Percentiles rank a stretch among this genome's conserved stretches.
Evolutionary conservation across 2,329 filamentous ascomycete genomes (phyloP).

Genomic region (Fusarium sublunatum): DNA sequence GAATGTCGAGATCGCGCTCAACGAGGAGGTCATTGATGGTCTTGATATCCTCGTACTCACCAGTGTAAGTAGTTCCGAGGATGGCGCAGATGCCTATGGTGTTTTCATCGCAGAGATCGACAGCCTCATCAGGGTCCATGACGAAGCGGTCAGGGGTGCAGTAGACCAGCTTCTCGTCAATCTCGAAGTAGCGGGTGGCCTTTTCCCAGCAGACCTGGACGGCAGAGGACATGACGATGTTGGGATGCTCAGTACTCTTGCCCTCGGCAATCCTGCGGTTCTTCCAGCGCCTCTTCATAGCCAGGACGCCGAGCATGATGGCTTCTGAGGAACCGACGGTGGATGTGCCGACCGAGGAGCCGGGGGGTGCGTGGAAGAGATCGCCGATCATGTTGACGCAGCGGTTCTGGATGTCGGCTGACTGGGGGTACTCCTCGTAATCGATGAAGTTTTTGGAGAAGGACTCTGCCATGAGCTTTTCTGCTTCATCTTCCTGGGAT

Average conservation of each 20-base stretch:
- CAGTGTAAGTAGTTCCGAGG: constrained; percentile 92
- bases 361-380: constrained; percentile 83
- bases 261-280: constrained; percentile 85
- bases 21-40: constrained; percentile 88
- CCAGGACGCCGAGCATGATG: constrained; percentile 83
- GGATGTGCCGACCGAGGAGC: constrained; percentile 83
- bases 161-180: constrained; percentile 86
- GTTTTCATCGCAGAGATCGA: constrained; percentile 72
- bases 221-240: constrained; percentile 94
- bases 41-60: constrained; percentile 95
- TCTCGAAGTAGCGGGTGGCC: constrained; percentile 87
- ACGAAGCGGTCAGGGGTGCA: constrained; percentile 71
- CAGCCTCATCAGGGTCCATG: constrained; percentile 71
- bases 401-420: constrained; percentile 88
- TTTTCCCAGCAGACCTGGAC: constrained; percentile 99
- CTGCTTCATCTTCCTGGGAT: constrained; percentile 85
- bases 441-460: constrained; percentile 97
- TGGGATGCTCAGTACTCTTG: constrained; percentile 82
- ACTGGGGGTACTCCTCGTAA: constrained; percentile 85
- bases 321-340: constrained; percentile 91
- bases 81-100: constrained; percentile 94
- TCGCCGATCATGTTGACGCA: constrained; percentile 91
- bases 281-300: constrained; percentile 97
- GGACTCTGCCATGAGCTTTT: constrained; percentile 93
- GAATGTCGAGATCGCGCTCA: constrained; percentile 78